Evolutionary conservation across 805 yeast species (phyloP), one percentile per base, ranked within the genome.

Genomic region (Kodamaea jinghongensis): DNA sequence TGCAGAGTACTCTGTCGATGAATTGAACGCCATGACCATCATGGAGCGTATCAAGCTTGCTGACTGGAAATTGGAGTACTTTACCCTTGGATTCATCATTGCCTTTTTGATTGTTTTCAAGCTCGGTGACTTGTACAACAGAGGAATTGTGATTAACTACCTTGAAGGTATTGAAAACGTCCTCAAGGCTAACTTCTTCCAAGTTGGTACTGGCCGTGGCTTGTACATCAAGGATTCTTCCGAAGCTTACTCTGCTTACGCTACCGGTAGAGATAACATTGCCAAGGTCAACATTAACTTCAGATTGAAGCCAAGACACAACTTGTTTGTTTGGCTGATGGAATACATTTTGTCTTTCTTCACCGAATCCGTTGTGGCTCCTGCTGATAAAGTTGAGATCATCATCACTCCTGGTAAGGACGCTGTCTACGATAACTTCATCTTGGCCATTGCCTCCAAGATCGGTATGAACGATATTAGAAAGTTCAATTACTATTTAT

Each of bases 181-280:
- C 7, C 70, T 90, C 43, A 67, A 72, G 31, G 73, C 75, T 28
- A 83, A 90, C 58, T 93, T 93, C 58, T 78, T 71, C 52, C 89
- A 84, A 58, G 90, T 83, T 44, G 96, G 96, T 46, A 77, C 73
- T 26, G 55, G 69, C 5, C 41, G 55, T 28, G 65, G 63, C 15
- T 59, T 69, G 41, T 70, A 72, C 47, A 69, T 80, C 49, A 73
- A 77, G 59, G 95, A 84, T 55, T 75, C 79, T 35, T 67, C 81
- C 17, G 81, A 83, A 51, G 67, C 72, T 44, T 87, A 63, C 61
- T 63, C 75, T 70, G 70, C 86, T 27, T 93, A 87, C 59, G 95
- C 96, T 31, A 76, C 96, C 42, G 99, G 99, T 46, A 81, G 99
- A 61, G 68, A 78, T 43, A 83, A 87, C 60, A 74, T 93, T 45